Conservation (phyloP, 495 filamentous ascomycete species). For the Daldinia caldariorum region DNA sequence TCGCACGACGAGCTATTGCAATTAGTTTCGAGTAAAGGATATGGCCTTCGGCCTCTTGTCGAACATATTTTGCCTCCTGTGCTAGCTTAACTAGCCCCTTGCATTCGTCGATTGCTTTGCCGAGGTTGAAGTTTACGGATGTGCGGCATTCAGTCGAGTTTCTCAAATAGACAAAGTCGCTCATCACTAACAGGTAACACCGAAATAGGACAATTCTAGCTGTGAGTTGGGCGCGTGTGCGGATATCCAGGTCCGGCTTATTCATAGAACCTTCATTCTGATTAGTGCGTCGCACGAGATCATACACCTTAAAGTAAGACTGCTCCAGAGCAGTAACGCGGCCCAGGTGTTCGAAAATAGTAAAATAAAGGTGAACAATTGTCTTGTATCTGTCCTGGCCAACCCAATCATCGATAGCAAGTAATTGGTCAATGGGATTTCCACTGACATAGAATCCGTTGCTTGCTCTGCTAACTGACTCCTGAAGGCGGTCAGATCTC, state of each 20-base stretch:
- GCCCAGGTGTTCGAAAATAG: slow-evolving; percentile 52
- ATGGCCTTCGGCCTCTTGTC: slow-evolving; percentile 42
- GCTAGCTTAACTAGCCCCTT: slow-evolving; percentile 35
- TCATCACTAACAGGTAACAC: slow-evolving; percentile 61
- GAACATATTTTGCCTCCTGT: slow-evolving; percentile 9
- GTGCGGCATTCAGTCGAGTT: not conserved
- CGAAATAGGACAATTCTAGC: slow-evolving; percentile 54
- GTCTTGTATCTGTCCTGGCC: slow-evolving; percentile 10
- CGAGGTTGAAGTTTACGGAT: slow-evolving; percentile 45
- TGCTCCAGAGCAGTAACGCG: slow-evolving; percentile 38
- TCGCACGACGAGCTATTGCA: slow-evolving; percentile 13
- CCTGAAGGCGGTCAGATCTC: not conserved
- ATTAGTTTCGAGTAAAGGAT: slow-evolving; percentile 29
- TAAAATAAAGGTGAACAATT: slow-evolving; percentile 49
- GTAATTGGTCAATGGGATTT: slow-evolving; percentile 5
- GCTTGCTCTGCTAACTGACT: not conserved
- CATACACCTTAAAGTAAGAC: not conserved
- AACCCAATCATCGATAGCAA: slow-evolving; percentile 15
- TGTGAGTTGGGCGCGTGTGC: not conserved
- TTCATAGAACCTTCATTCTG: not conserved
- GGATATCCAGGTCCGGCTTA: not conserved
- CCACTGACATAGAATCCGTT: not conserved
- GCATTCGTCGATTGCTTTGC: slow-evolving; percentile 40
- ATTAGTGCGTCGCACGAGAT: not conserved
- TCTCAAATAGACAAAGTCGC: slow-evolving; percentile 56